Conservation (phyloP, 169 alveolate genomes). For the Plasmodium sp. region DNA sequence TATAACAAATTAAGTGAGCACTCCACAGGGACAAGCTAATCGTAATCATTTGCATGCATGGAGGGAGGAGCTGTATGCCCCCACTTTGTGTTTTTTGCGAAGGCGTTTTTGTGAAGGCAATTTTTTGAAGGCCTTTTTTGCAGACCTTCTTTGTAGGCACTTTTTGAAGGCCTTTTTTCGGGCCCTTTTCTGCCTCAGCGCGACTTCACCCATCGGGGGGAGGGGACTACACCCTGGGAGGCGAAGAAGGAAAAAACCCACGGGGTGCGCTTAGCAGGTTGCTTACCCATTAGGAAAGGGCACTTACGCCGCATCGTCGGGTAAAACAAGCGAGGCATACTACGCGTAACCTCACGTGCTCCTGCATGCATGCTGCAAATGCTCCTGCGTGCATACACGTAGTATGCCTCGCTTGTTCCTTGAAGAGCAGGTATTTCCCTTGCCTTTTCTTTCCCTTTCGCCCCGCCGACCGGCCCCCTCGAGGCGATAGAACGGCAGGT, state of each 20-base stretch:
- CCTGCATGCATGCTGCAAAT: background rate
- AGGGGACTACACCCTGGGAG: background rate
- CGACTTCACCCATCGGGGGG: background rate
- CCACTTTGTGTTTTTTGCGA: too few relatives aligned
- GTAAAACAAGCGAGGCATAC: background rate
- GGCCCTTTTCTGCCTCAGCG: background rate
- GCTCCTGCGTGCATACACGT: too few relatives aligned
- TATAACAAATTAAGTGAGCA: background rate
- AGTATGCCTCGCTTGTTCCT: background rate
- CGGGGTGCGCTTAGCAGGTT: background rate
- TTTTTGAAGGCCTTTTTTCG: too few relatives aligned
- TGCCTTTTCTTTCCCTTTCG: background rate
- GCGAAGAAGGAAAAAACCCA: background rate
- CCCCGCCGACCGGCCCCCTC: background rate
- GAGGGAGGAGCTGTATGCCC: background rate
- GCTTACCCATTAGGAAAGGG: background rate
- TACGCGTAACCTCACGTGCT: background rate
- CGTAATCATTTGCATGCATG: background rate
- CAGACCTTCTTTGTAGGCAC: too few relatives aligned
- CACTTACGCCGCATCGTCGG: background rate
- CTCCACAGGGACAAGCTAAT: background rate
- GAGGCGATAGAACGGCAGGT: background rate
- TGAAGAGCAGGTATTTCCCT: background rate
- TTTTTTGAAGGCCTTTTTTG: too few relatives aligned
- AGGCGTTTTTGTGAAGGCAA: too few relatives aligned